Base-by-base conservation (phyloP, 169 alveolate species). In the Plasmodium coatneyi region DNA sequence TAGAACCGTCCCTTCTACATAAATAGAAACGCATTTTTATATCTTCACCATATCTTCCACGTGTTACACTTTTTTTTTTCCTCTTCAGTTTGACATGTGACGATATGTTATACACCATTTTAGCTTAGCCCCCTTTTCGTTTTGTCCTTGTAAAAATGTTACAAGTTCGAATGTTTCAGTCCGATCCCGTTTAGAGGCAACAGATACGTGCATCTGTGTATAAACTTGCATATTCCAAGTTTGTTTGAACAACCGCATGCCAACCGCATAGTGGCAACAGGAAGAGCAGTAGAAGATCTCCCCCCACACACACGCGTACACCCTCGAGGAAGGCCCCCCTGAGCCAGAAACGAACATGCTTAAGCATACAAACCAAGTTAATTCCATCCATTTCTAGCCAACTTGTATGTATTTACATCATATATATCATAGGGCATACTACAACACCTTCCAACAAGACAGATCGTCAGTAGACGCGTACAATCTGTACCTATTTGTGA, bases 381-480 rank as follows among this genome's bases (percentile, higher is more conserved):
- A 41, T 79, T 43, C 0, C 70, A n/a, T 39, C 56, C 9, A 79
- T 1, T 43, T 79, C 1, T 79, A 19, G 36, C 71, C 3, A 19
- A 3, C n/a, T 82, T 52, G 41, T 82, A 54, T 82, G 90, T 82
- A 82, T 56, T 52, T 32, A 46, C 25, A 82, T 56, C 49, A 52
- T 19, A 16, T 34, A 56, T 30, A 82, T 22, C 39, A 60, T 46
- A 82, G 41, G 36, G 41, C 76, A 16, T 82, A 82, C 32, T 41
- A 82, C 41, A n/a, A 82, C 80, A 82, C 90, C 32, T 82, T 52
- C 79, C 90, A 30, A 16, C 90, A 82, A 52, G 56, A 82, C 22
- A 82, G 16, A 82, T 30, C 90, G 39, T 16, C 71, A 39, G 52
- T 70, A 82, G 90, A 82, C 16, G 14, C 90, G 22, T 82, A 82